Evolutionary conservation across 768 basidiomycete species (phyloP).

Genomic region (Suillus luteus): DNA sequence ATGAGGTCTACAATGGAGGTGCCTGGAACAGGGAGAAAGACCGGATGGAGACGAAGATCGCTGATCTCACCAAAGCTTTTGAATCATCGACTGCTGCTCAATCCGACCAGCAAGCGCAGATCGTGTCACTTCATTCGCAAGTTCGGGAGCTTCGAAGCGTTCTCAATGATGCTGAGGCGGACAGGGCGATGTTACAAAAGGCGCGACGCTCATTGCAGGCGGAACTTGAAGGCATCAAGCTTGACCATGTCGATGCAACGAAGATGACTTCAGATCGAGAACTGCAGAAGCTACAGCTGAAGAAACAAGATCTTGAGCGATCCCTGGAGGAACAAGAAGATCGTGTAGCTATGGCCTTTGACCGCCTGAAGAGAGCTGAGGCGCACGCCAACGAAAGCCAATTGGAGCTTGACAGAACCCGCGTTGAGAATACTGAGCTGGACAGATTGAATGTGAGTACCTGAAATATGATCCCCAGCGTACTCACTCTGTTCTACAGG

Average conservation of each 20-base stretch:
- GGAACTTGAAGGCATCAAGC: constrained; percentile 78
- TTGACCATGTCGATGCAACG: constrained; percentile 69
- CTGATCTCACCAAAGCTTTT: constrained; percentile 72
- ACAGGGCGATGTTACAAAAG: constrained; percentile 76
- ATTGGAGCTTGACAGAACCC: constrained; percentile 70
- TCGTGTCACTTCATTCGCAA: constrained; percentile 82
- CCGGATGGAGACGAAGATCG: constrained; percentile 80
- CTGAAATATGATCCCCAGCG: neutral
- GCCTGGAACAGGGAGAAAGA: constrained; percentile 91
- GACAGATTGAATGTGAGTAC: constrained; percentile 73
- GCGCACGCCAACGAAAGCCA: constrained; percentile 73
- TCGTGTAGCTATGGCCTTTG: constrained; percentile 67
- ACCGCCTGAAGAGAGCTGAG: constrained; percentile 83
- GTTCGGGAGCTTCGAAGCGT: constrained; percentile 80
- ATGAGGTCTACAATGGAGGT: constrained; percentile 74
- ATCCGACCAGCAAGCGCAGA: constrained; percentile 81
- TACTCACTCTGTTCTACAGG: constrained; percentile 44
- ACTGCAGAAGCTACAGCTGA: constrained; percentile 71
- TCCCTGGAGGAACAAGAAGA: constrained; percentile 79
- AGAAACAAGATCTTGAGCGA: constrained; percentile 81
- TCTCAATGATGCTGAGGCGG: constrained; percentile 84
- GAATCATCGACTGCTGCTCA: constrained; percentile 72
- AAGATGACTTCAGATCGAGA: constrained; percentile 74
- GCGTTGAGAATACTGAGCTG: constrained; percentile 80
- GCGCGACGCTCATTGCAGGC: constrained; percentile 79